These are phyloP conservation scores for Yamadazyma scolyti DNA, from an alignment of 805 yeast species.

Conservation along the genomic window DNA sequence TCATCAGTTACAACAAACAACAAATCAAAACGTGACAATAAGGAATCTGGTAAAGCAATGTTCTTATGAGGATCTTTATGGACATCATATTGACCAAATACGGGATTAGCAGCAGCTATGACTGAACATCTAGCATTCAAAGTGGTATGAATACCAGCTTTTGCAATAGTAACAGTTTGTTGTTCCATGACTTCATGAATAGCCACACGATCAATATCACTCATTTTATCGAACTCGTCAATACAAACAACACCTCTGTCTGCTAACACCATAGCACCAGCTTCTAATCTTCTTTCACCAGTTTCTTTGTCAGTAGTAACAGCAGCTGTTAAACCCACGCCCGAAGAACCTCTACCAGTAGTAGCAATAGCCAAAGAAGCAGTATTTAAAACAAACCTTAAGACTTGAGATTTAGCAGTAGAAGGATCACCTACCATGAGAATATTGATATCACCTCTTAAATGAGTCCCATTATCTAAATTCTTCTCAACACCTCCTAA, in stretches of 20 bases:
- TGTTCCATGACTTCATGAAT: conserved; percentile 99
- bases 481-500: conserved; percentile 94
- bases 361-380: conserved; percentile 96
- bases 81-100: conserved; percentile 93
- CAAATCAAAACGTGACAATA: conserved; percentile 93
- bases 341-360: conserved; percentile 99
- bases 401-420: conserved; percentile 94
- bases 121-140: conserved; percentile 96
- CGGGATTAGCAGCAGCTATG: conserved; percentile 97
- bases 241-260: conserved; percentile 97
- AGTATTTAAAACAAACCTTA: conserved; percentile 90
- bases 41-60: conserved; percentile 94
- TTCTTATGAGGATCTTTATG: conserved; percentile 95
- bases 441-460: conserved; percentile 95
- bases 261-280: conserved; percentile 99
- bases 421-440: conserved; percentile 99
- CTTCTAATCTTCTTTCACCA: conserved; percentile 93
- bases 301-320: conserved; percentile 96
- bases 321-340: conserved; percentile 99
- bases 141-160: conserved; percentile 97
- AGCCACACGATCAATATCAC: conserved; percentile 93
- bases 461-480: conserved; percentile 89
- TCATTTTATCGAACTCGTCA: conserved; percentile 98
- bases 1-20: conserved; percentile 95
- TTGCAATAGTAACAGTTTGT: conserved; percentile 96